Evolutionary conservation across 257 asterid genomes (phyloP).

Genomic region (Knoxia roxburghii): DNA sequence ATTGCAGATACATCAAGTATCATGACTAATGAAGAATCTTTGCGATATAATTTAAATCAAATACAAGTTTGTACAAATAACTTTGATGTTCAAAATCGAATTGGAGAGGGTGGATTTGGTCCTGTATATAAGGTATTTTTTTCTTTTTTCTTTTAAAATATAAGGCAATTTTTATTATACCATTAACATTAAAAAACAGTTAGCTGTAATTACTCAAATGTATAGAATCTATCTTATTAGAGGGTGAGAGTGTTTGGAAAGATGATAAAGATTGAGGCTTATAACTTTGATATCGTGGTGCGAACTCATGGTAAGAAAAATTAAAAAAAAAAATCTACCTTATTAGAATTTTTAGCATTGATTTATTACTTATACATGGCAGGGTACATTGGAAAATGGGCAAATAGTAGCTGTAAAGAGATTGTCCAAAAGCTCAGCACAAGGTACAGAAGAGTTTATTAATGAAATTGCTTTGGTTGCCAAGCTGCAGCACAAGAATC

Average conservation of each 20-base stretch:
- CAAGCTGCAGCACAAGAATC: conserved; percentile 27
- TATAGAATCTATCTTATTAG: too few species aligned
- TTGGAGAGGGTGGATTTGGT: conserved; percentile 33
- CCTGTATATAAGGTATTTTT: conserved; percentile 23
- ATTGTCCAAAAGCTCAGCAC: conserved; percentile 17
- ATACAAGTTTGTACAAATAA: conserved; percentile 18
- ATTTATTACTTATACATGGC: not conserved
- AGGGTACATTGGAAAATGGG: conserved; percentile 27
- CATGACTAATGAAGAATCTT: not conserved
- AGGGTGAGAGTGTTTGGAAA: too few species aligned
- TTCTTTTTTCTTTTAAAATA: too few species aligned
- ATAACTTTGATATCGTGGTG: too few species aligned
- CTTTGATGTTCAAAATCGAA: conserved; percentile 1
- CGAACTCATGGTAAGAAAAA: not conserved
- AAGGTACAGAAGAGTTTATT: conserved; percentile 20
- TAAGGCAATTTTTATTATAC: too few species aligned
- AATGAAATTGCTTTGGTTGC: conserved; percentile 22
- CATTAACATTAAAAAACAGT: too few species aligned
- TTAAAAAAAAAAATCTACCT: too few species aligned
- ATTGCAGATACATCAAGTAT: not conserved
- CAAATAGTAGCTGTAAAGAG: conserved; percentile 30
- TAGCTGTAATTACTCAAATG: too few species aligned
- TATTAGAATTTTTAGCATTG: too few species aligned
- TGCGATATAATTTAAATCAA: not conserved
- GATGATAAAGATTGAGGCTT: too few species aligned